Conservation (phyloP, 2,329 filamentous ascomycete species). For the Aspergillus arachidicola region DNA sequence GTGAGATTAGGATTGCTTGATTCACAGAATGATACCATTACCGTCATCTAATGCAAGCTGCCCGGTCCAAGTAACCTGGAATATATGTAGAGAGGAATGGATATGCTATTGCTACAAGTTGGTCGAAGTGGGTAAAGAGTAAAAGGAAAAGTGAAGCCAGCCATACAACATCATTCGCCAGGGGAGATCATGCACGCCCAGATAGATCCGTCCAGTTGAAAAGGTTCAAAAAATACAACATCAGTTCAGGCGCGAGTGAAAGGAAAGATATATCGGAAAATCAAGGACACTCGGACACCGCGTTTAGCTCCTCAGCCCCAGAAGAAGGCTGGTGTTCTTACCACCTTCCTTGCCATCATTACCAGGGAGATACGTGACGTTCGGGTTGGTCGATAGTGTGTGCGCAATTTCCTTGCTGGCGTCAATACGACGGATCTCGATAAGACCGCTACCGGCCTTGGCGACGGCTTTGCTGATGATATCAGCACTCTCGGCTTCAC, state of each 20-base stretch:
- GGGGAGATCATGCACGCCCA: constrained; percentile 32
- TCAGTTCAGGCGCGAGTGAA: constrained; percentile 1
- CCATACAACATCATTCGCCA: constrained; percentile 31
- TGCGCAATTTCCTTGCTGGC: constrained; percentile 94
- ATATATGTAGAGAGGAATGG: constrained; percentile 25
- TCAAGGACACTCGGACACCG: constrained; percentile 24
- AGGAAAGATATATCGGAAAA: constrained; percentile 22
- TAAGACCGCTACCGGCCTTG: constrained; percentile 88
- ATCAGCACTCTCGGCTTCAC: constrained; percentile 94
- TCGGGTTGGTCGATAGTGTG: constrained; percentile 85
- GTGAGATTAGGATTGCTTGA: constrained; percentile 9
- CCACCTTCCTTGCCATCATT: constrained; percentile 61
- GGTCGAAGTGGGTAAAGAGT: constrained; percentile 23
- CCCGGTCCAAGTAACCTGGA: not conserved
- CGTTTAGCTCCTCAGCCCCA: constrained; percentile 62
- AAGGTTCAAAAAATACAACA: constrained; percentile 7
- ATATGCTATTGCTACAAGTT: constrained; percentile 32
- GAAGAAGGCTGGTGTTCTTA: constrained; percentile 66
- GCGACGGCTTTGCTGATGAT: constrained; percentile 92
- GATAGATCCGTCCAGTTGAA: constrained; percentile 22
- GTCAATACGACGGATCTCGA: constrained; percentile 96
- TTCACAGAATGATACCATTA: constrained; percentile 2
- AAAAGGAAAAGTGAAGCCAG: constrained; percentile 22
- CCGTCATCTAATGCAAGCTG: not conserved
- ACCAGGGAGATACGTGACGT: constrained; percentile 90